Percentiles rank a stretch among this genome's conserved stretches.
Conservation (phyloP, 306 rosid genomes). For the Fagus crenata region DNA sequence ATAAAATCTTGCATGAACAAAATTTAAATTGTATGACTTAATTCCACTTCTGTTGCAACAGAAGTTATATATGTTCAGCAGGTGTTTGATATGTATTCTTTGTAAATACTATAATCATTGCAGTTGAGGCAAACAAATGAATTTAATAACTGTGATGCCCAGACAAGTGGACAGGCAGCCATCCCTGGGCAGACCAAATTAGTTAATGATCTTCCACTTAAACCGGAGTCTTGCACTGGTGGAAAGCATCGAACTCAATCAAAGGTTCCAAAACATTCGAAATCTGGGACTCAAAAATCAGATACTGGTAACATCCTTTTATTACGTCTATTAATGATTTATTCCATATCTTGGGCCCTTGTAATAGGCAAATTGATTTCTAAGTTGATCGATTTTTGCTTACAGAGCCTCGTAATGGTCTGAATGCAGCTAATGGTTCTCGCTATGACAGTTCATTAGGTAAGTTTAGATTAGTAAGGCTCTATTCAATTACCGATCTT, state of each 20-base stretch:
- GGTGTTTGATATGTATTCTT: constrained; percentile 6
- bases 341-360: constrained; percentile 3
- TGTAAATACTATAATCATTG: constrained; percentile 27
- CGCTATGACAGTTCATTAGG: constrained; percentile 87
- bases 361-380: constrained; percentile 7
- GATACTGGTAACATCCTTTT: constrained; percentile 37
- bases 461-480: constrained; percentile 31
- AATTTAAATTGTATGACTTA: background rate
- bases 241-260: constrained; percentile 39
- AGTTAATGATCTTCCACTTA: constrained; percentile 26
- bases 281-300: constrained; percentile 37
- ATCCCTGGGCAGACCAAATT: constrained; percentile 22
- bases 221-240: constrained; percentile 29
- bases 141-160: constrained; percentile 29
- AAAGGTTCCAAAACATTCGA: constrained; percentile 47
- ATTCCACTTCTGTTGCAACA: constrained; percentile 2
- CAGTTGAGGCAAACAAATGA: constrained; percentile 46
- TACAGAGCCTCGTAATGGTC: constrained; percentile 41
- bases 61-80: background rate
- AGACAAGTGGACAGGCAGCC: constrained; percentile 26
- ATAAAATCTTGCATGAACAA: background rate
- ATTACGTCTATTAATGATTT: constrained; percentile 8
- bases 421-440: constrained; percentile 41
- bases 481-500: constrained; percentile 4
- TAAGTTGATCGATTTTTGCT: constrained; percentile 14